Percentiles rank a stretch among this genome's conserved stretches.
Conservation (phyloP, 2,329 filamentous ascomycete species). For the Aspergillus candidus region DNA sequence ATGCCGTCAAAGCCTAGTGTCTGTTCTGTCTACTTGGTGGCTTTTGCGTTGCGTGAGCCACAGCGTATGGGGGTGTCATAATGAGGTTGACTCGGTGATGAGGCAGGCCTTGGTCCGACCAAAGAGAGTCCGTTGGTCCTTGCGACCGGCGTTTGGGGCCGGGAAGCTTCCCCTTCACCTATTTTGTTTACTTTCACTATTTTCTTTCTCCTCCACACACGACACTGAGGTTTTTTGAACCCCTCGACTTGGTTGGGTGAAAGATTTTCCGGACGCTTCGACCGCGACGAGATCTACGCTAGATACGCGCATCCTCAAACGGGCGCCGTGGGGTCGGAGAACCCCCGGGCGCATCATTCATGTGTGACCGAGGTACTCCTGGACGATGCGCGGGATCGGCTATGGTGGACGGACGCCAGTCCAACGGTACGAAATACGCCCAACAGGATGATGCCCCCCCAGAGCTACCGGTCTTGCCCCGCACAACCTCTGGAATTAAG, state of each 20-base stretch:
- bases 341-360: slow-evolving; percentile 8
- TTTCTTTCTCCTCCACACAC: too few species aligned
- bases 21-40: not conserved
- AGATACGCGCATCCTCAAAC: not conserved
- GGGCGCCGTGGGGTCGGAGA: not conserved
- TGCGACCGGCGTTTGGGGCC: too few species aligned
- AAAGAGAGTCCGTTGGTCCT: too few species aligned
- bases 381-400: slow-evolving; percentile 9
- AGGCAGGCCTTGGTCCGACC: too few species aligned
- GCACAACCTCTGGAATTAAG: not conserved
- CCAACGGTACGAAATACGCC: slow-evolving; percentile 1
- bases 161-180: too few species aligned
- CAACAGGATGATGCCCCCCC: not conserved
- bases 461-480: not conserved
- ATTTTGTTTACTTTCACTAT: too few species aligned
- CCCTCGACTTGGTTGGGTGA: too few species aligned
- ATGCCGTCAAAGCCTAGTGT: slow-evolving; percentile 23
- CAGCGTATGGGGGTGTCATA: too few species aligned
- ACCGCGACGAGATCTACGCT: not conserved
- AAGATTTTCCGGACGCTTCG: not conserved
- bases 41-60: too few species aligned
- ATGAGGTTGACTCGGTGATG: too few species aligned
- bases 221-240: too few species aligned
- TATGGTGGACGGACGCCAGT: slow-evolving; percentile 6
- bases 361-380: slow-evolving; percentile 23